Evolutionary conservation across 441 rosid genomes (phyloP), one percentile per base, ranked within the genome.

Genomic region (Lepidium campestre): DNA sequence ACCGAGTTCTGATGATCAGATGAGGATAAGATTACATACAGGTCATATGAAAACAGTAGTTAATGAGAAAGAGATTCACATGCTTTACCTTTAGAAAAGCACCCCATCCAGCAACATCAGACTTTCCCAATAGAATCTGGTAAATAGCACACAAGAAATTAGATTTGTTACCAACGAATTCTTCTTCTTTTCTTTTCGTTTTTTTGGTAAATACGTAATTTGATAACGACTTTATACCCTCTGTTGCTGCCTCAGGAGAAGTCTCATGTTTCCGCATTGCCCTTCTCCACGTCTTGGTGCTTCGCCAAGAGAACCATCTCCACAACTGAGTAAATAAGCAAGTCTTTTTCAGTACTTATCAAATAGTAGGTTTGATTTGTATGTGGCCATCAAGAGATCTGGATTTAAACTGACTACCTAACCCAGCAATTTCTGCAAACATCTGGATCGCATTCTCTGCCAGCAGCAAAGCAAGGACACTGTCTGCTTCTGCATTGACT

Each of bases 61-160:
- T 39, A 37, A 14, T 10, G 32, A 57, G n/a, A 18, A 57, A 39
- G n/a, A n/a, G 19, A 9, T 39, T 37, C 19, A 57, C 47, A 57
- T 57, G 62, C 20, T 14, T 13, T 39, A 57, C 62, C 62, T 57
- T 57, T n/a, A 57, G 47, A 39, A 87, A 93, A 48, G 97, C 99
- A 73, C 99, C 97, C 97, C 99, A 93, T 64, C 99, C 99, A 32
- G 94, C 89, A 75, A 91, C 86, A 60, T 86, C 89, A 65, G 99
- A 93, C 65, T 79, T 85, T 41, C 83, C 90, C 79, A 91, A 49
- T 62, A 89, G 84, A 70, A 87, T 87, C 97, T 93, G 87, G 74
- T 61, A 62, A 59, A 44, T 32, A 57, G 61, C 27, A 13, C 40
- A 61, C 29, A 61, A 23, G 34, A 37, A 71, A 60, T 36, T 37